Evolutionary conservation across 768 basidiomycete genomes (phyloP).

Genomic region (Suillus brevipes): DNA sequence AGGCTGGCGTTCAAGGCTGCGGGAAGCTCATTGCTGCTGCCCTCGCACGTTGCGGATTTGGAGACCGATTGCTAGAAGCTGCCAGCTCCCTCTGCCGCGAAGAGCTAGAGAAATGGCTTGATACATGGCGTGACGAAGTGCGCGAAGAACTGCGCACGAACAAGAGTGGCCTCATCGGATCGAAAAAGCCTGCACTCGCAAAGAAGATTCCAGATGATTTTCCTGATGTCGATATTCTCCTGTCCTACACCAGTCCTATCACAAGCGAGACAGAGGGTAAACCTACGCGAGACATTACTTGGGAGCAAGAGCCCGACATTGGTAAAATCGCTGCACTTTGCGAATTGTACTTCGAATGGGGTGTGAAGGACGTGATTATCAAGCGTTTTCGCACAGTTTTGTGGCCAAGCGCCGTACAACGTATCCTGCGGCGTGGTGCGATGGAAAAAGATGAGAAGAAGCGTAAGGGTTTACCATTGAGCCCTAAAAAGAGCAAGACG

Average conservation of each 20-base stretch:
- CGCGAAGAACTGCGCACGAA: conserved; percentile 69
- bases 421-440: conserved; percentile 66
- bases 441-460: conserved; percentile 45
- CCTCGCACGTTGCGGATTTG: conserved; percentile 80
- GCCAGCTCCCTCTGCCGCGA: conserved; percentile 46
- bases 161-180: conserved; percentile 58
- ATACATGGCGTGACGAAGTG: conserved; percentile 62
- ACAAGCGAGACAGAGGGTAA: conserved; percentile 64
- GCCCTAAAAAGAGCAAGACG: conserved; percentile 40
- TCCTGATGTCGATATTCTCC: conserved; percentile 70
- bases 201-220: conserved; percentile 64
- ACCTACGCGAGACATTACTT: conserved; percentile 43
- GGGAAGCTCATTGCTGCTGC: conserved; percentile 73
- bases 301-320: conserved; percentile 64
- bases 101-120: conserved; percentile 53
- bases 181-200: conserved; percentile 66
- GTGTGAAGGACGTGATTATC: conserved; percentile 76
- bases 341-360: conserved; percentile 93
- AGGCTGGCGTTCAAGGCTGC: conserved; percentile 65
- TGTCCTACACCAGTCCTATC: conserved; percentile 77
- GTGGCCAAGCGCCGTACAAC: conserved; percentile 73
- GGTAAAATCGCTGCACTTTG: conserved; percentile 74
- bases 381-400: conserved; percentile 83
- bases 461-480: conserved; percentile 27
- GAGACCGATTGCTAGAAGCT: conserved; percentile 66